Evolutionary conservation across 768 basidiomycete genomes (phyloP), one percentile per base, ranked within the genome.

Genomic region (Psilocybe sp.): DNA sequence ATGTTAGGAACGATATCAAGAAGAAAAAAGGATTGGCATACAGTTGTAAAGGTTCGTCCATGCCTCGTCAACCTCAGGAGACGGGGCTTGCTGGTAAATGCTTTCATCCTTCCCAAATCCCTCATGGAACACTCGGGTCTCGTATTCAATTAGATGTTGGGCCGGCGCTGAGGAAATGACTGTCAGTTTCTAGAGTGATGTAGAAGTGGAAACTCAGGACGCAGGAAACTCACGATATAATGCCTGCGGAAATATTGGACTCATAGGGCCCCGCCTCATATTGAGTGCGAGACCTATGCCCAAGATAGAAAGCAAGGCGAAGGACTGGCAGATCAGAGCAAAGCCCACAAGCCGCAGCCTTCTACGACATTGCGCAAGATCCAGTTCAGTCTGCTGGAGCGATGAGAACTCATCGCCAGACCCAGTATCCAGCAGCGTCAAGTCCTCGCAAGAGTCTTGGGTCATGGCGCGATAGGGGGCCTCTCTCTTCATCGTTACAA

Each of bases 41-140:
- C 63, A 54, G 14, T 56, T 49, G 37, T 65, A 64, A 3, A 65
- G 31, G 0, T 52, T 60, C 3, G 47, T 47, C 66, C 64, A 64
- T 1, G 64, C 63, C 6, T 37, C 18, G 46, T 67, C 64, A 5
- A 58, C 58, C 34, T 62, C 51, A 13, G 39, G 56, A 16, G 57
- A 59, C 9, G 58, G 51, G 31, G 38, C 18, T 28, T 53, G 49
- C 45, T 60, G 49, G 47, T 59, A 53, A 20, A 49, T 39, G 43
- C 44, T 53, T 18, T 46, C 43, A 42, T 59, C 55, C 11, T 57
- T 41, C n/a, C 36, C 49, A 34, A 55, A 43, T 2, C 55, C 63
- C 47, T 58, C 57, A n/a, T 47, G 49, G 54, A 64, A 64, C 12
- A 58, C 53, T 34, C 50, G 49, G 16, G 60, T 50, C 31, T 59